Conservation (phyloP, 2,329 filamentous ascomycete genomes). For the Lomentospora prolificans region DNA sequence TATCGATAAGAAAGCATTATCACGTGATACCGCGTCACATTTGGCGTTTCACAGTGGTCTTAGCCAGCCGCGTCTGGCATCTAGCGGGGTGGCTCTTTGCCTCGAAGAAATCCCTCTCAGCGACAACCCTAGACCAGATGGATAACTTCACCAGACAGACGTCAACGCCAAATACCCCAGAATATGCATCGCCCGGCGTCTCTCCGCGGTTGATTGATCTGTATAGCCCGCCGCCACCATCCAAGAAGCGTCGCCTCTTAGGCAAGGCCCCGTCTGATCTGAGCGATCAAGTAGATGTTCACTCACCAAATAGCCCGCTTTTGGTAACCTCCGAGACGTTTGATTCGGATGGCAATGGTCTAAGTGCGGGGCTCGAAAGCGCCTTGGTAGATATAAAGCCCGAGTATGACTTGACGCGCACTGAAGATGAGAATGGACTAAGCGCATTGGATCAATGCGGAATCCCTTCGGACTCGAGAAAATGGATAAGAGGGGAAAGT, state of each 20-base stretch:
- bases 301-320: background rate
- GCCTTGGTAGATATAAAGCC: background rate
- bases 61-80: too few species aligned
- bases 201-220: background rate
- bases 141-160: background rate
- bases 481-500: conserved; percentile 66
- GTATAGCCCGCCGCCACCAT: background rate
- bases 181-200: background rate
- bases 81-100: too few species aligned
- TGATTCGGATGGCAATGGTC: background rate
- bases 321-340: background rate
- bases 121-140: too few species aligned
- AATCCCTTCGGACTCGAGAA: conserved; percentile 14
- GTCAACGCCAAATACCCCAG: background rate
- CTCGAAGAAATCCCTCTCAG: background rate
- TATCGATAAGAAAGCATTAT: background rate
- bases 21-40: background rate
- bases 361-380: background rate
- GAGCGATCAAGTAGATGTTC: background rate
- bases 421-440: too few species aligned
- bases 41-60: background rate
- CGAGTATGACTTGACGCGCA: conserved; percentile 40
- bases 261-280: background rate
- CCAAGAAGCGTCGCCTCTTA: conserved; percentile 2
- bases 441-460: too few species aligned